phyloP scores from a whole-genome alignment of 345 rosid species.

The Luvunga scandens region DNA sequence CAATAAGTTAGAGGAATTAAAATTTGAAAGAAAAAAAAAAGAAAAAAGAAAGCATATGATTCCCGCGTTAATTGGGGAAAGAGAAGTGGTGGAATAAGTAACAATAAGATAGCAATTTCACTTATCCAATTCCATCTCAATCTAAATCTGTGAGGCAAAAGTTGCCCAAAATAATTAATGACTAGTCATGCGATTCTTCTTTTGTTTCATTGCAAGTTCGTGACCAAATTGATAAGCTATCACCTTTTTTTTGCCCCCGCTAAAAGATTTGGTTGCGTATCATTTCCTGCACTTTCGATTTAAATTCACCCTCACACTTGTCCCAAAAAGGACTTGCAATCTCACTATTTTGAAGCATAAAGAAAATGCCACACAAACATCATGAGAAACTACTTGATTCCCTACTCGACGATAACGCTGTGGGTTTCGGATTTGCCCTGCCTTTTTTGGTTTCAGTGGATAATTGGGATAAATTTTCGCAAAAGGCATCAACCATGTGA shows the following conservation, averaged over 20 bases:
- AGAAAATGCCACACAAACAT: neutral
- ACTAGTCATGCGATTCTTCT: conserved; percentile 13
- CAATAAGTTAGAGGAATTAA: neutral
- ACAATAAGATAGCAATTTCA: neutral
- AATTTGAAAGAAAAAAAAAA: neutral
- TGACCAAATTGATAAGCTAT: conserved; percentile 15
- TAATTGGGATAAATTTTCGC: neutral
- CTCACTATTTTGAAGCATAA: neutral
- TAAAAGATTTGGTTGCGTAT: neutral
- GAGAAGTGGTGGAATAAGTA: neutral
- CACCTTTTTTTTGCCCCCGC: neutral
- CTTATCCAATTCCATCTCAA: conserved; percentile 18
- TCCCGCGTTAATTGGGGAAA: neutral
- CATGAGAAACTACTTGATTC: conserved; percentile 9
- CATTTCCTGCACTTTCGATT: neutral
- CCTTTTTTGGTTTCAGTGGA: neutral
- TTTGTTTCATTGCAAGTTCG: conserved; percentile 2
- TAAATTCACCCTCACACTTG: conserved; percentile 15
- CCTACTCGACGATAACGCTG: conserved; percentile 6
- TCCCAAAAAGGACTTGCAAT: conserved; percentile 1
- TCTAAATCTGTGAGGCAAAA: conserved; percentile 5
- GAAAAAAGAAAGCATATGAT: neutral
- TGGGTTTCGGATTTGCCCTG: neutral
- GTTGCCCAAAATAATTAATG: conserved; percentile 4
- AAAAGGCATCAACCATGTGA: neutral